Conservation (phyloP, 2,329 filamentous ascomycete species). For the Helotiales sp. region DNA sequence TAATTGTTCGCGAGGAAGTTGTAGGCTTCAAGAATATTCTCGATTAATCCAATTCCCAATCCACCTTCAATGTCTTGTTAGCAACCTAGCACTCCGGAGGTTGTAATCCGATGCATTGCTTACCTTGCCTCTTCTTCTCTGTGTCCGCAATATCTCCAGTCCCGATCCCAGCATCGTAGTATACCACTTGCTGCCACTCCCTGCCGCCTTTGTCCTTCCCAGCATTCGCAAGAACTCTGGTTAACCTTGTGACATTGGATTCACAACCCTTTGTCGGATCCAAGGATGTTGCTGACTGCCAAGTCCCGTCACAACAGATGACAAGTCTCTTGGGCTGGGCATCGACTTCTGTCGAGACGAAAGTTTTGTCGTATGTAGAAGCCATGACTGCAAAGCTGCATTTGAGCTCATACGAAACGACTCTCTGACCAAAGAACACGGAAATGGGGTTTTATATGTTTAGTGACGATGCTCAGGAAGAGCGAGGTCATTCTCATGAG, state of each 20-base stretch:
- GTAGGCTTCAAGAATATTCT: slow-evolving; percentile 41
- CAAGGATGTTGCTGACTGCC: slow-evolving; percentile 24
- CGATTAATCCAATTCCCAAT: slow-evolving; percentile 23
- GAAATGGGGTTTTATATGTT: not conserved
- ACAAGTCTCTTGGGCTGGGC: slow-evolving; percentile 25
- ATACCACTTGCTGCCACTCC: slow-evolving; percentile 24
- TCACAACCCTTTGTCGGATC: slow-evolving; percentile 14
- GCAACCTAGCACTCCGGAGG: not conserved
- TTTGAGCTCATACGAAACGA: too few species aligned
- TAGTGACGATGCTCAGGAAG: not conserved
- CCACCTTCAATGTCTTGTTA: slow-evolving; percentile 13
- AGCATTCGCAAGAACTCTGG: slow-evolving; percentile 18
- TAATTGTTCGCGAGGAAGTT: slow-evolving; percentile 46
- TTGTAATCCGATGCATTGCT: not conserved
- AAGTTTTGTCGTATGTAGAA: slow-evolving; percentile 7
- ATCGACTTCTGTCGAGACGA: slow-evolving; percentile 12
- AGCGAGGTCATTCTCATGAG: not conserved
- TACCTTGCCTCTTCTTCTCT: slow-evolving; percentile 23
- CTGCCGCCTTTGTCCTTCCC: slow-evolving; percentile 16
- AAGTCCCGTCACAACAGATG: slow-evolving; percentile 31
- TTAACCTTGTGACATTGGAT: slow-evolving; percentile 25
- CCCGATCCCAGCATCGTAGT: slow-evolving; percentile 29
- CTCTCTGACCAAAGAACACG: too few species aligned
- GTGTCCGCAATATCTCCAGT: slow-evolving; percentile 19
- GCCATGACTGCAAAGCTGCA: not conserved